phyloP scores from a whole-genome alignment of 2,329 filamentous ascomycete genomes.

The Venturia nashicola region DNA sequence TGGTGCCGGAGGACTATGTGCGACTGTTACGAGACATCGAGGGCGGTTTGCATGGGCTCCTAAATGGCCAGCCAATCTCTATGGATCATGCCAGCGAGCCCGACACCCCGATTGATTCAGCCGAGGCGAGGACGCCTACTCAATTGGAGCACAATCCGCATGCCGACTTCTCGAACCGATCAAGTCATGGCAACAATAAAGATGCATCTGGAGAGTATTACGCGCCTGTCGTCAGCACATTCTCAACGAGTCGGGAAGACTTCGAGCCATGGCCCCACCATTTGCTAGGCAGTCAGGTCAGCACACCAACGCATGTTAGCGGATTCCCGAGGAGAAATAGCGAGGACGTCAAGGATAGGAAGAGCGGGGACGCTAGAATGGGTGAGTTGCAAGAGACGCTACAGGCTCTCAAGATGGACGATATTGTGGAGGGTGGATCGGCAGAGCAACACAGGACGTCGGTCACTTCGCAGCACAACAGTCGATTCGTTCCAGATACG shows the following conservation, averaged over 20 bases:
- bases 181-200: background rate
- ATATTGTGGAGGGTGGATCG: background rate
- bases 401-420: background rate
- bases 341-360: background rate
- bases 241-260: slow-evolving; percentile 39
- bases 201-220: slow-evolving; percentile 15
- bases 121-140: slow-evolving; percentile 27
- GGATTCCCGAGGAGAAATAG: slow-evolving; percentile 3
- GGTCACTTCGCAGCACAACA: background rate
- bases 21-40: slow-evolving; percentile 86
- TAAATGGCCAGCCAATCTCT: slow-evolving; percentile 11
- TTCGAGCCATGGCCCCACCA: slow-evolving; percentile 20
- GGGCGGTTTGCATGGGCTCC: slow-evolving; percentile 52
- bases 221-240: slow-evolving; percentile 36
- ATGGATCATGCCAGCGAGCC: slow-evolving; percentile 14
- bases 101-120: slow-evolving; percentile 15
- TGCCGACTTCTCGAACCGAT: slow-evolving; percentile 5
- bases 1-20: slow-evolving; percentile 95
- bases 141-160: slow-evolving; percentile 17
- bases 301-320: slow-evolving; percentile 4
- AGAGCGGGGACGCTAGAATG: background rate
- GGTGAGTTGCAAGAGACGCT: slow-evolving; percentile 1
- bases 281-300: slow-evolving; percentile 7
- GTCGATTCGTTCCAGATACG: background rate
- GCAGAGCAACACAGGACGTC: background rate